phyloP scores from a whole-genome alignment of 768 basidiomycete genomes.

The Calvatia gigantea region DNA sequence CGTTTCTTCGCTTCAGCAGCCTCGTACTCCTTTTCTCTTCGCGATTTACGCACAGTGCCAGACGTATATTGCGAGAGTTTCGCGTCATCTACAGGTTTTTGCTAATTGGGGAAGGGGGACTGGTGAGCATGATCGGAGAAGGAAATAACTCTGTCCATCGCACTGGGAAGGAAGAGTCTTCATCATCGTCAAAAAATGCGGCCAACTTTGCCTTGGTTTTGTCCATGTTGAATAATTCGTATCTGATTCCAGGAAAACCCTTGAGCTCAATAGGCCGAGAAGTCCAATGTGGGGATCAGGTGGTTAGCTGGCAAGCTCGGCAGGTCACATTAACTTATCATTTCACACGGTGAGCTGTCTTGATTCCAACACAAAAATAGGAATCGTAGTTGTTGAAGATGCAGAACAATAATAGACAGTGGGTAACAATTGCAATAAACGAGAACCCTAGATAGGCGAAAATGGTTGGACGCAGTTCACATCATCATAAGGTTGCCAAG shows the following conservation, averaged over 20 bases:
- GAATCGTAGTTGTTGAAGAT: background rate
- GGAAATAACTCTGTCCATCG: constrained; percentile 77
- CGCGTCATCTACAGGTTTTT: constrained; percentile 80
- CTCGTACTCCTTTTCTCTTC: constrained; percentile 89
- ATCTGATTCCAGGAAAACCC: background rate
- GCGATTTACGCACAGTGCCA: constrained; percentile 86
- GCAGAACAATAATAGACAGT: constrained; percentile 3
- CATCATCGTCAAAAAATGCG: constrained; percentile 82
- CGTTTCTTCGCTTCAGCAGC: constrained; percentile 86
- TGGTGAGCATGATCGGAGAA: constrained; percentile 57
- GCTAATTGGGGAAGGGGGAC: constrained; percentile 54
- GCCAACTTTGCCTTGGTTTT: constrained; percentile 67
- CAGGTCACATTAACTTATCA: background rate
- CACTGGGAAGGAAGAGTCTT: constrained; percentile 87
- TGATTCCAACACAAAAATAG: constrained; percentile 5
- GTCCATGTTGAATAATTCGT: constrained; percentile 42
- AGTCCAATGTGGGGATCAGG: background rate
- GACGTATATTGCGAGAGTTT: constrained; percentile 85
- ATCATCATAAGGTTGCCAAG: constrained; percentile 70
- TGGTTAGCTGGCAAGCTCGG: background rate
- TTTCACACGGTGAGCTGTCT: constrained; percentile 14
- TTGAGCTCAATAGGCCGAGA: background rate
- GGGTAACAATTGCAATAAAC: background rate
- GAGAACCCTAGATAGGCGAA: background rate
- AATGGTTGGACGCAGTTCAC: constrained; percentile 11